These are phyloP conservation scores for Celoporthe dispersa DNA, from an alignment of 2,329 filamentous ascomycete species.

Conservation along the genomic window DNA sequence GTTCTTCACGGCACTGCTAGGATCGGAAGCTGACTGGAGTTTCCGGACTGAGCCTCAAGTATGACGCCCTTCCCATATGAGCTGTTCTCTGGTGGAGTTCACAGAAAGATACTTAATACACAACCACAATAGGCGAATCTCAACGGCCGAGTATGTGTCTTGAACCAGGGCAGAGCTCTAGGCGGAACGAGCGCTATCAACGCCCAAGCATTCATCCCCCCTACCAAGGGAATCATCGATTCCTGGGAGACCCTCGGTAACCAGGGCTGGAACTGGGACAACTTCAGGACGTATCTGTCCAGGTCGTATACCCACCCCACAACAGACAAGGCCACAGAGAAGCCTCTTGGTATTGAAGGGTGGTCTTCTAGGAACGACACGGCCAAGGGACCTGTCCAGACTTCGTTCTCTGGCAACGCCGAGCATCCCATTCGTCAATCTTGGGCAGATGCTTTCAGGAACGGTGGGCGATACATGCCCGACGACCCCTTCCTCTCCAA, in stretches of 20 bases:
- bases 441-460: conserved; percentile 16
- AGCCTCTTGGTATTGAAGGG: background rate
- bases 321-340: background rate
- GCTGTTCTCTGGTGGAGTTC: background rate
- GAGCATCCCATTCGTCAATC: conserved; percentile 15
- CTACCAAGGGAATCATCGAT: conserved; percentile 33
- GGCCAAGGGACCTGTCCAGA: conserved; percentile 15
- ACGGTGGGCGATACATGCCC: background rate
- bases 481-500: conserved; percentile 15
- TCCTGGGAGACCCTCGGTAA: conserved; percentile 38
- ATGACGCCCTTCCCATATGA: background rate
- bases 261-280: conserved; percentile 35
- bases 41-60: conserved; percentile 22
- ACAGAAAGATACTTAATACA: background rate
- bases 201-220: conserved; percentile 32
- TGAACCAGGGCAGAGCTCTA: conserved; percentile 40
- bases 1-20: conserved; percentile 19
- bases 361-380: conserved; percentile 7
- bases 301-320: conserved; percentile 31
- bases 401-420: conserved; percentile 9
- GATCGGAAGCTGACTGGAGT: conserved; percentile 19
- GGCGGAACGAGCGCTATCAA: conserved; percentile 40
- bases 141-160: conserved; percentile 38
- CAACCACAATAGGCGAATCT: conserved; percentile 19
- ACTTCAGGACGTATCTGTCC: conserved; percentile 38